These are phyloP conservation scores for Stagonosporopsis chrysanthemi DNA, from an alignment of 2,329 filamentous ascomycete genomes.

Conservation along the genomic window DNA sequence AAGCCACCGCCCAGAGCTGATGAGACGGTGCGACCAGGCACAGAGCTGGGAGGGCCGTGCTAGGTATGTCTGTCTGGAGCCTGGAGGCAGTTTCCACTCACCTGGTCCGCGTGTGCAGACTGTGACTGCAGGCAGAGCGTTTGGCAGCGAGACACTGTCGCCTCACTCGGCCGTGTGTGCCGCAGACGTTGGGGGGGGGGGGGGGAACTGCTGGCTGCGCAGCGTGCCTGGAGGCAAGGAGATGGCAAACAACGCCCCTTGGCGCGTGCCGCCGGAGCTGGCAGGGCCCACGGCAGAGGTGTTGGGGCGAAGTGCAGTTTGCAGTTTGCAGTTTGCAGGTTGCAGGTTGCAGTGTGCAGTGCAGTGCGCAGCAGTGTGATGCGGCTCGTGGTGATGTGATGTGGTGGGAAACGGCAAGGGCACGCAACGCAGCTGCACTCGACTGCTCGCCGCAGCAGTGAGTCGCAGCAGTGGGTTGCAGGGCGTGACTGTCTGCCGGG, in stretches of 20 bases:
- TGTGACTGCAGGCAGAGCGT: constrained; percentile 9
- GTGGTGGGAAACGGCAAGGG: too few species aligned
- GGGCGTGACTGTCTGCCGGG: too few species aligned
- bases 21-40: constrained; percentile 19
- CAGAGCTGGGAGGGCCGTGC: constrained; percentile 7
- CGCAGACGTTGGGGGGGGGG: constrained; percentile 9
- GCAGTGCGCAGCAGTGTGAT: not conserved
- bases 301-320: constrained; percentile 15
- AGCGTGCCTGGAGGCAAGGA: not conserved
- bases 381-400: too few species aligned
- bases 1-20: constrained; percentile 15
- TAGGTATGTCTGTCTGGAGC: constrained; percentile 2
- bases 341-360: not conserved
- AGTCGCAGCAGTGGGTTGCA: too few species aligned
- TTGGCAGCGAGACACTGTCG: constrained; percentile 18
- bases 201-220: constrained; percentile 1
- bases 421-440: too few species aligned
- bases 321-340: constrained; percentile 1
- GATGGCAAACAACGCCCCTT: not conserved
- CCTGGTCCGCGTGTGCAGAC: constrained; percentile 2
- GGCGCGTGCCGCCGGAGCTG: constrained; percentile 3
- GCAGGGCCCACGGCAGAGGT: constrained; percentile 14
- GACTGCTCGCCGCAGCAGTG: too few species aligned
- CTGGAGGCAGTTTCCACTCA: constrained; percentile 1
- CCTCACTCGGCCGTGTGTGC: constrained; percentile 24